Base-by-base conservation (phyloP, 805 yeast genomes). In the Yarrowia osloensis region DNA sequence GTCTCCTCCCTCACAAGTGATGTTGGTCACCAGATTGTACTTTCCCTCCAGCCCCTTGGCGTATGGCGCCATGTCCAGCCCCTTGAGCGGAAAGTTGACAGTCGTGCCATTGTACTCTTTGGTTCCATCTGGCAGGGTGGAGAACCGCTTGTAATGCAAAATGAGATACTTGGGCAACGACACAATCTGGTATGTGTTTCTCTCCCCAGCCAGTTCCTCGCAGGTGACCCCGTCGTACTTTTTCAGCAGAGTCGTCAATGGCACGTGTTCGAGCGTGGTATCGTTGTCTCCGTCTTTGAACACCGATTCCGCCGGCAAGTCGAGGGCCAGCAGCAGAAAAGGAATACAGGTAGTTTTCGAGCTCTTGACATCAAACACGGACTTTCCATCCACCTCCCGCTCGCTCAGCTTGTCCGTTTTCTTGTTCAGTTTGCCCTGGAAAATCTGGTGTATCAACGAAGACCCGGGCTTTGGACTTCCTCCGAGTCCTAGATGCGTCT, bases 261-360 rank as follows among this genome's bases (percentile, higher is more conserved):
- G 73, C 1, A 84, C 79, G 71, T 88, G 90, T 2, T 88, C 86
- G 11, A 86, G 79, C 37, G 46, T 46, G 3, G 46, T 22, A 8
- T 80, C 79, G 44, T 81, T 79, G 8, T 74, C 70, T 9, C 82
- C 84, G 70, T 83, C 85, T 69, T 81, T 81, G 72, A 88, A 86
- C 11, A 87, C 70, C 0, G 92, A 85, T 11, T 75, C 74, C 0
- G 83, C 78, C 0, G 95, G 94, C 21, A 88, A 74, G 61, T 83
- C 86, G n/a, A 90, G 73, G 0, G 88, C 76, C 13, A 90, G 71
- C 19, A 82, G 71, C 84, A 88, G 82, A 71, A 85, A 88, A 54
- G 77, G 71, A 65, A 68, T 46, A 54, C 26, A 59, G 66, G 54
- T 69, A 28, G 47, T 54, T 61, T 12, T 68, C 67, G 39, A 72